Evolutionary conservation across 2,329 filamentous ascomycete genomes (phyloP), one percentile per base, ranked within the genome.

Genomic region (Sporothrix variecibatus): DNA sequence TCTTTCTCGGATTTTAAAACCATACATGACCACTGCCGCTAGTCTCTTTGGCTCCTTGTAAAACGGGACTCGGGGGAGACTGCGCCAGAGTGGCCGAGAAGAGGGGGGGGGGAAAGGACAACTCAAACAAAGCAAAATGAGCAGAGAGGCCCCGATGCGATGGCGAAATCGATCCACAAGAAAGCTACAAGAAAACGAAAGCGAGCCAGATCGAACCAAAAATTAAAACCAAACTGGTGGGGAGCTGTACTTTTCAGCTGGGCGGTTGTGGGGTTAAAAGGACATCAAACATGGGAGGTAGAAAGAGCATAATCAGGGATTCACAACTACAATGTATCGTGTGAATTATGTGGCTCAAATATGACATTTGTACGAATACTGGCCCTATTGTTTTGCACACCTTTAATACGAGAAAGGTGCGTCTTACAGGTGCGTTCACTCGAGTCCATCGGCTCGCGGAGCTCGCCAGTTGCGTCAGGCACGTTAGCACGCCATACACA

Each of bases 101-200:
- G 34, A 26, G 34, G 38, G 3, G 28, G 34, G 20, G 34, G 38
- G 3, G 28, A 40, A 67, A 46, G 20, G 38, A 12, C 23, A 12
- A 23, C 17, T 23, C 11, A 3, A 17, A 20, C 34, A 11, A 20
- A 20, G 28, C 9, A 28, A 34, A 8, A 60, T 60, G 15, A 15
- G 34, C 38, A 9, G n/a, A 12, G 15, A n/a, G 17, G n/a, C 15
- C 11, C 28, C 67, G 43, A 46, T 20, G 43, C 67, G 28, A 70
- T 68, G 43, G 43, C 68, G 68, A 56, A 46, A 46, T 53, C 69
- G 51, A 28, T 40, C 28, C 28, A 70, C 67, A 43, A 28, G 6
- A 40, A 26, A 34, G 8, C 34, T 8, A 3, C 34, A 31, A 9
- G 28, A 34, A 31, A 31, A 38, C 31, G 34, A 64, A 64, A 60